phyloP scores from a whole-genome alignment of 352 stramenopile species.

The Globisporangium takayamanum region DNA sequence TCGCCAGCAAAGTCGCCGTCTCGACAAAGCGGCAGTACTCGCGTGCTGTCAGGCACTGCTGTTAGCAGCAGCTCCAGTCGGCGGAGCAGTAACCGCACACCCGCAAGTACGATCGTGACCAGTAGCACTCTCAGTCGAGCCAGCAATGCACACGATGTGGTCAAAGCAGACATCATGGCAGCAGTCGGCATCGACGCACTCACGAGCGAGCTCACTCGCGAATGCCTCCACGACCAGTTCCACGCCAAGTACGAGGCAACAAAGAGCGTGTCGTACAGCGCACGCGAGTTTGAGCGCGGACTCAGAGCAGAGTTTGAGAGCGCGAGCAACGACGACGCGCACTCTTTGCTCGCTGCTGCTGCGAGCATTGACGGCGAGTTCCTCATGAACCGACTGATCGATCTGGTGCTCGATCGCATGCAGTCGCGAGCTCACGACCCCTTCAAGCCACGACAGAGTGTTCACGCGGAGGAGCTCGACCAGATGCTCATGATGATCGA shows the following conservation, averaged over 20 bases:
- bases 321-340: not conserved
- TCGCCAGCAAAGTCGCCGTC: not conserved
- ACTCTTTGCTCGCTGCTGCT: not conserved
- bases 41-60: not conserved
- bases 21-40: not conserved
- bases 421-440: not conserved
- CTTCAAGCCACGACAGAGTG: not conserved
- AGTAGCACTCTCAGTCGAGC: too few relatives aligned
- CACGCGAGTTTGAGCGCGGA: conserved; percentile 2
- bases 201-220: not conserved
- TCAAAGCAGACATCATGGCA: not conserved
- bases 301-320: not conserved
- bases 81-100: too few relatives aligned
- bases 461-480: not conserved
- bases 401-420: not conserved
- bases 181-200: not conserved
- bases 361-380: not conserved
- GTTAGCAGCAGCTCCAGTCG: too few relatives aligned
- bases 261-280: not conserved
- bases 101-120: not conserved
- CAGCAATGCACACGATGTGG: too few relatives aligned
- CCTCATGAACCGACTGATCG: conserved; percentile 4
- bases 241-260: not conserved
- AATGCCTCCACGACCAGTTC: conserved; percentile 3
- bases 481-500: not conserved